Base-by-base conservation (phyloP, 2,329 filamentous ascomycete genomes). In the Xylaria multiplex region DNA sequence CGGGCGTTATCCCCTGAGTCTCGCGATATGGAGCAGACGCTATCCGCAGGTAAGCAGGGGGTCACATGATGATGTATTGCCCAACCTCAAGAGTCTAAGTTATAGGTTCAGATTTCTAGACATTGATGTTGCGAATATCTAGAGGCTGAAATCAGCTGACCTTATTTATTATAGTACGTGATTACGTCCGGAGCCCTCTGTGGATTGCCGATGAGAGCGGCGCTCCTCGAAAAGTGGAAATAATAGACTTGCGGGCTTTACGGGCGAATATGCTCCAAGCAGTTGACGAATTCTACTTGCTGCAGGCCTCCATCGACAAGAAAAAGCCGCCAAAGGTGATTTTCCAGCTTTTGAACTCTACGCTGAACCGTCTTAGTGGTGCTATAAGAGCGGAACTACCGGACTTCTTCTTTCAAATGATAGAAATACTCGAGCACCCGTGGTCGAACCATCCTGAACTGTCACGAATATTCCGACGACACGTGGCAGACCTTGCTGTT, bases 381-480 rank as follows among this genome's bases (percentile, higher is more conserved):
- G 60, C 64, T 16, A 72, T 72, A 48, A 65, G 60, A 60, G 43
- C 67, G 11, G 67, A 73, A 53, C 40, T 69, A 42, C 71, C 70
- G 6, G 70, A 72, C 22, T 66, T 73, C 40, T 60, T 72, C 55
- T 67, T 72, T n/a, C 68, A 68, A 55, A 69, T 73, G 59, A 62
- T 72, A 32, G 69, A 70, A 40, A 59, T 72, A 35, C 62, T 73
- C 24, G 65, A 69, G 22, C 69, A 70, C 48, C 69, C 65, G 11
- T 71, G 70, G 71, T 70, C 71, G 45, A 64, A 59, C 7, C 66
- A 72, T 59, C 37, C 57, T 50, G 53, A 68, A 16, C 49, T 73
- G 43, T 59, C 69, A 56, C 60, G 49, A 2, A 70, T 70, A 55
- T 73, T 73, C 61, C 69, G 69, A 52, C 61, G 62, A n/a, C 70